phyloP scores from a whole-genome alignment of 2,329 filamentous ascomycete genomes.

The Rhynchosporium agropyri region DNA sequence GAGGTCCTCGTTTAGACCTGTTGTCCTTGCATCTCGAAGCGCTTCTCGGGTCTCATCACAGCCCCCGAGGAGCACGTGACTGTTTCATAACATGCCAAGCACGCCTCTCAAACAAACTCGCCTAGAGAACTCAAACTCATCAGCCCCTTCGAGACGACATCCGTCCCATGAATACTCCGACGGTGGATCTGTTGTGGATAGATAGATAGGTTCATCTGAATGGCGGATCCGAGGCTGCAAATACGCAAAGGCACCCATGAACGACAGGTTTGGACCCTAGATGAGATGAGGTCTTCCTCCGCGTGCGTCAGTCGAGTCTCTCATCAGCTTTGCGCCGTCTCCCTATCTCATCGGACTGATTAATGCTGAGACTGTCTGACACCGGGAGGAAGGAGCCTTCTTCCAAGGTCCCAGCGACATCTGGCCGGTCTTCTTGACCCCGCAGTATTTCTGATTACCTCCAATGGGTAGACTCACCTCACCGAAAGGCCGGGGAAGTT shows the following conservation, averaged over 20 bases:
- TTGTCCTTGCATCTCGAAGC: constrained; percentile 7
- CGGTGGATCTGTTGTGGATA: constrained; percentile 20
- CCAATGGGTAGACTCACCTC: constrained; percentile 19
- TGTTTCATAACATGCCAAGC: constrained; percentile 26
- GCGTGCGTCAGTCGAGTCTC: constrained; percentile 28
- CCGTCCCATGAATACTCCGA: constrained; percentile 23
- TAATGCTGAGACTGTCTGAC: constrained; percentile 25
- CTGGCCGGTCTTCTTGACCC: constrained; percentile 3
- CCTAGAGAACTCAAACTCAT: constrained; percentile 28
- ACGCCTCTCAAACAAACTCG: constrained; percentile 25
- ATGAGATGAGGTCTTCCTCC: constrained; percentile 12
- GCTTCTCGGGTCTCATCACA: constrained; percentile 8
- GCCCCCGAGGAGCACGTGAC: constrained; percentile 27
- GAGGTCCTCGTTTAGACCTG: constrained; percentile 5
- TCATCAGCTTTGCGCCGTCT: constrained; percentile 17
- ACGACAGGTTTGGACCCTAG: background rate
- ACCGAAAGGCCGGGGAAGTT: constrained; percentile 17
- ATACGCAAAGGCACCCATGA: constrained; percentile 20
- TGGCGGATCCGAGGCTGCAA: background rate
- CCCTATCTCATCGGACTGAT: constrained; percentile 26
- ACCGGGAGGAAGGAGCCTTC: constrained; percentile 16
- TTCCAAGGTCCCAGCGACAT: constrained; percentile 15
- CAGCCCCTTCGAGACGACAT: constrained; percentile 24
- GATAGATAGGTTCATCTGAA: constrained; percentile 14
- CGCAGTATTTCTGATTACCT: background rate